These are phyloP conservation scores for Anthoceros angustus DNA, from an alignment of 225 moss, liverwort and hornwort species.

Conservation along the genomic window DNA sequence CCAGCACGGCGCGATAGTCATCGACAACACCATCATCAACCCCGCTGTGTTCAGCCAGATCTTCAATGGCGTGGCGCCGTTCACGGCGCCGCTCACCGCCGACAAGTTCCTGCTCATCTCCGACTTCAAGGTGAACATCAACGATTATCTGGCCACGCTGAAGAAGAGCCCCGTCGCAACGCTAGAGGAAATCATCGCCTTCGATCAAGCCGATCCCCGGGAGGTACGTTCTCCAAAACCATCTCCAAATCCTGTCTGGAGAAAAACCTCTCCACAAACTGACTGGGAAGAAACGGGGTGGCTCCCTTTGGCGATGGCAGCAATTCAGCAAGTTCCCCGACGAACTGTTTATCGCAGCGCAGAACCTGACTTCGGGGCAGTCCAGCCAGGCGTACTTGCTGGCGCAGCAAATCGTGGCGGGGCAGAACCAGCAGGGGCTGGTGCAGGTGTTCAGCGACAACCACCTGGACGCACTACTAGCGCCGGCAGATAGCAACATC, in stretches of 20 bases:
- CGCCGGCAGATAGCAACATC: not conserved
- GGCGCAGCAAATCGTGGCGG: not conserved
- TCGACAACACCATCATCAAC: not conserved
- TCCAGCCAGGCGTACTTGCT: constrained; percentile 4
- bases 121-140: constrained; percentile 7
- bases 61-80: not conserved
- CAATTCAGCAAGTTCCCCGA: not conserved
- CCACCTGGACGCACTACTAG: not conserved
- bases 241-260: not conserved
- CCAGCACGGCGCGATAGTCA: not conserved
- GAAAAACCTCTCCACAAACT: not conserved
- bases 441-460: not conserved
- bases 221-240: not conserved
- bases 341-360: constrained; percentile 1
- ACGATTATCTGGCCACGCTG: constrained; percentile 4
- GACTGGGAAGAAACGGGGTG: not conserved
- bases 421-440: not conserved
- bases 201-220: constrained; percentile 6
- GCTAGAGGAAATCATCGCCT: constrained; percentile 17
- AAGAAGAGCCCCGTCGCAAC: constrained; percentile 8
- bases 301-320: not conserved
- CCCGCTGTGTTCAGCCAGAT: not conserved
- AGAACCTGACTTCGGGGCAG: constrained; percentile 1
- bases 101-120: not conserved
- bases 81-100: not conserved